Percentiles rank a stretch among this genome's conserved stretches.
Conservation (phyloP, 257 asterid genomes). For the Solanum piurae region DNA sequence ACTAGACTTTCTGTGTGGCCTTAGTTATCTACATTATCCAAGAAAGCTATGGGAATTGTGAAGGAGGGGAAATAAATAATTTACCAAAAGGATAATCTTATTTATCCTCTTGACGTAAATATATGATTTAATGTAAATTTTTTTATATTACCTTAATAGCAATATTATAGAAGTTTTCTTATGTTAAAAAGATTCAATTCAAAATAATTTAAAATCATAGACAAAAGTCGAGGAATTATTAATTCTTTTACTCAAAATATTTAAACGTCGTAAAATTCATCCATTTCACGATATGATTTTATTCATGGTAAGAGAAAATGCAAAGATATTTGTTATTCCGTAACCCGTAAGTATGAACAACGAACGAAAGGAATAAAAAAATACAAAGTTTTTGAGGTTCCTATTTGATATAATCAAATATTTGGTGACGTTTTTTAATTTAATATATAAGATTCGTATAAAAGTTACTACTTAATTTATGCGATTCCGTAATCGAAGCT, state of each 20-base stretch:
- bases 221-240: neutral
- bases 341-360: neutral
- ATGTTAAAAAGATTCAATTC: neutral
- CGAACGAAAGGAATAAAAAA: neutral
- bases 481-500: neutral
- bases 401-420: neutral
- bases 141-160: neutral
- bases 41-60: neutral
- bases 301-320: neutral
- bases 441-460: neutral
- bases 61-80: neutral
- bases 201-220: neutral
- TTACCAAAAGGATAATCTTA: neutral
- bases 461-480: neutral
- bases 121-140: neutral
- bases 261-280: neutral
- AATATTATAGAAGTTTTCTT: neutral
- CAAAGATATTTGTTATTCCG: neutral
- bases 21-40: neutral
- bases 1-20: neutral
- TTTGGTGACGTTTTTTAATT: neutral
- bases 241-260: neutral
- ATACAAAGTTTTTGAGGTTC: neutral
- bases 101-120: neutral
- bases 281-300: neutral